phyloP scores from a whole-genome alignment of 805 yeast species.

The Starmerella asiatica region DNA sequence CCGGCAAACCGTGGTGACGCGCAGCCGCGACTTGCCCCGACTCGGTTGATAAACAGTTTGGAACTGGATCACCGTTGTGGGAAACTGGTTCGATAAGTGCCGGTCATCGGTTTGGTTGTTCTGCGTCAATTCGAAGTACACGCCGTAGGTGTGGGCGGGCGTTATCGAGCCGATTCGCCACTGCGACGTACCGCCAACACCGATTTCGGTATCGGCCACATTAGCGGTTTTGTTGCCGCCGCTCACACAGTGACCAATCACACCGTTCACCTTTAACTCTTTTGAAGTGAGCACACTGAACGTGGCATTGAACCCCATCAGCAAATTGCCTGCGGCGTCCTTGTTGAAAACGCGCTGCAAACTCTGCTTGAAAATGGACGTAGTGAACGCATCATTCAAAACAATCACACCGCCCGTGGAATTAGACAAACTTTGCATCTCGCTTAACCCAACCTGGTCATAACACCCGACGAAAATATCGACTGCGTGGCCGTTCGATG shows the following conservation, averaged over 20 bases:
- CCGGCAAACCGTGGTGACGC: slow-evolving; percentile 75
- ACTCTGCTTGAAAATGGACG: slow-evolving; percentile 87
- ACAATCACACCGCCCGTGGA: slow-evolving; percentile 83
- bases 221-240: slow-evolving; percentile 43
- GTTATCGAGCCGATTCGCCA: slow-evolving; percentile 78
- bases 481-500: slow-evolving; percentile 62
- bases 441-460: slow-evolving; percentile 90
- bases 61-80: slow-evolving; percentile 46
- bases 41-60: slow-evolving; percentile 89
- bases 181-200: slow-evolving; percentile 81
- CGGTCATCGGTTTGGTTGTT: slow-evolving; percentile 24
- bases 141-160: slow-evolving; percentile 78
- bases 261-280: slow-evolving; percentile 80
- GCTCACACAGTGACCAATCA: slow-evolving; percentile 86
- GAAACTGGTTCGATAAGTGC: slow-evolving; percentile 19
- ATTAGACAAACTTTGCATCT: slow-evolving; percentile 77
- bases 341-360: slow-evolving; percentile 74
- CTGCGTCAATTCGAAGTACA: slow-evolving; percentile 66
- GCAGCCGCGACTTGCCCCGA: slow-evolving; percentile 74
- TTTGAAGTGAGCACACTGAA: slow-evolving; percentile 76
- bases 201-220: slow-evolving; percentile 86
- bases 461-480: slow-evolving; percentile 91
- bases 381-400: slow-evolving; percentile 83
- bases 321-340: slow-evolving; percentile 74
- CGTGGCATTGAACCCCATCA: slow-evolving; percentile 82